A percentile compares a stretch with the other conserved stretches of the same genome.
phyloP scores from a whole-genome alignment of 2,329 filamentous ascomycete species.

The Alternaria atra region DNA sequence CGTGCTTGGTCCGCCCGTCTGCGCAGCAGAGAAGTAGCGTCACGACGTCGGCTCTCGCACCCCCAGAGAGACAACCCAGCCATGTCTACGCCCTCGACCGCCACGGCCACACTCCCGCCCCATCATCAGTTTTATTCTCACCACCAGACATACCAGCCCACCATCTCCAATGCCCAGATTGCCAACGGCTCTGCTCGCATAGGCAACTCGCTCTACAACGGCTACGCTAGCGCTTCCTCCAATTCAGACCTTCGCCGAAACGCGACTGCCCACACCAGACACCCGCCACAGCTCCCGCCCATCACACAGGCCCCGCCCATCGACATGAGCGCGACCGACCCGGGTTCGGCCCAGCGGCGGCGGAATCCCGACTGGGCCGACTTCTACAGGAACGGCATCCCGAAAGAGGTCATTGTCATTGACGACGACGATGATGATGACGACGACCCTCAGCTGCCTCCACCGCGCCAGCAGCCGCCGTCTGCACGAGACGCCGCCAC shows the following conservation, averaged over 20 bases:
- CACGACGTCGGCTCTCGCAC: constrained; percentile 38
- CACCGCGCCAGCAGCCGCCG: constrained; percentile 34
- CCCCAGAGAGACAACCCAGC: constrained; percentile 31
- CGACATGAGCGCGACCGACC: constrained; percentile 36
- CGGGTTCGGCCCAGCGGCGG: constrained; percentile 30
- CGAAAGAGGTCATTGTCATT: constrained; percentile 62
- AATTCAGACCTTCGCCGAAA: constrained; percentile 50
- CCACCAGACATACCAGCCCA: constrained; percentile 49
- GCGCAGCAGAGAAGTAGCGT: constrained; percentile 34
- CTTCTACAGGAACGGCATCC: constrained; percentile 57
- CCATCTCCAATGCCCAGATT: constrained; percentile 48
- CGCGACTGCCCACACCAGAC: constrained; percentile 43
- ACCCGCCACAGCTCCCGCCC: constrained; percentile 45
- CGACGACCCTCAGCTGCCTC: constrained; percentile 29
- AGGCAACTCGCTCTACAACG: constrained; percentile 51
- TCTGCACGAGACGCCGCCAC: constrained; percentile 36
- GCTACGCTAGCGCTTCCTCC: constrained; percentile 49
- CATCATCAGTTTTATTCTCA: constrained; percentile 54
- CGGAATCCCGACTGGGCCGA: constrained; percentile 53
- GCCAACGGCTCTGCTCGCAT: constrained; percentile 44
- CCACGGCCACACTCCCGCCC: constrained; percentile 53
- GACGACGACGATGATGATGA: constrained; percentile 57
- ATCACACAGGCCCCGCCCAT: constrained; percentile 30
- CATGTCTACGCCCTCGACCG: constrained; percentile 57
- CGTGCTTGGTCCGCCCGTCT: constrained; percentile 27